Evolutionary conservation across 2,329 filamentous ascomycete species (phyloP).

Genomic region (Aspergillus japonicus): DNA sequence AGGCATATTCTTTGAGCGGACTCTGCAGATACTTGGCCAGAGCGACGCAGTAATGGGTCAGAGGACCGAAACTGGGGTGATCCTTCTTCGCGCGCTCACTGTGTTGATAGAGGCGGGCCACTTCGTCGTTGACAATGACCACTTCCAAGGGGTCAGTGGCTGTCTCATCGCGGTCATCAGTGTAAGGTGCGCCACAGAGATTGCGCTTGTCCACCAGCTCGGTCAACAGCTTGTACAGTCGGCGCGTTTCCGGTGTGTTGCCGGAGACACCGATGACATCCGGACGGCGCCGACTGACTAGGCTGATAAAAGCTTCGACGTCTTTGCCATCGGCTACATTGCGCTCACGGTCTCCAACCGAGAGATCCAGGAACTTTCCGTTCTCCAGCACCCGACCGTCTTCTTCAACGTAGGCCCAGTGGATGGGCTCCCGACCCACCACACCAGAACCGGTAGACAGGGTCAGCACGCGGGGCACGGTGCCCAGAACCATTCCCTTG

Average conservation of each 20-base stretch:
- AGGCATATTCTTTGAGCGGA: conserved; percentile 93
- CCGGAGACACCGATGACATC: conserved; percentile 90
- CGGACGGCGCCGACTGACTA: conserved; percentile 76
- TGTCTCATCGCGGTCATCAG: conserved; percentile 76
- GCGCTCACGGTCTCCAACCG: conserved; percentile 65
- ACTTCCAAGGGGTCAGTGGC: conserved; percentile 80
- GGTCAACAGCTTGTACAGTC: conserved; percentile 77
- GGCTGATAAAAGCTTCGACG: conserved; percentile 70
- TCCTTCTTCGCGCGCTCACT: conserved; percentile 76
- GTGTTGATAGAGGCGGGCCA: conserved; percentile 92
- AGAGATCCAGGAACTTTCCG: conserved; percentile 79
- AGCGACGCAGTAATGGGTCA: conserved; percentile 86
- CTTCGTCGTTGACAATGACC: conserved; percentile 91
- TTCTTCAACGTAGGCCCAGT: conserved; percentile 91
- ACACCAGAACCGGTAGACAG: conserved; percentile 83
- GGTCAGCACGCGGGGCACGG: conserved; percentile 79
- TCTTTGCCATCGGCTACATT: conserved; percentile 63
- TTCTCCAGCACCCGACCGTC: conserved; percentile 86
- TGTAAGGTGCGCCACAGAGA: conserved; percentile 76
- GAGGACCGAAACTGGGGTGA: conserved; percentile 73
- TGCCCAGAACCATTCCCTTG: conserved; percentile 86
- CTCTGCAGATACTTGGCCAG: conserved; percentile 91
- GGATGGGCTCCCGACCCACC: conserved; percentile 71
- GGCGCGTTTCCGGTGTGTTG: conserved; percentile 81
- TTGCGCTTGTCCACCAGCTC: conserved; percentile 74